Base-by-base conservation (phyloP, 2,329 filamentous ascomycete genomes). In the Pseudopyrenochaeta lycopersici region DNA sequence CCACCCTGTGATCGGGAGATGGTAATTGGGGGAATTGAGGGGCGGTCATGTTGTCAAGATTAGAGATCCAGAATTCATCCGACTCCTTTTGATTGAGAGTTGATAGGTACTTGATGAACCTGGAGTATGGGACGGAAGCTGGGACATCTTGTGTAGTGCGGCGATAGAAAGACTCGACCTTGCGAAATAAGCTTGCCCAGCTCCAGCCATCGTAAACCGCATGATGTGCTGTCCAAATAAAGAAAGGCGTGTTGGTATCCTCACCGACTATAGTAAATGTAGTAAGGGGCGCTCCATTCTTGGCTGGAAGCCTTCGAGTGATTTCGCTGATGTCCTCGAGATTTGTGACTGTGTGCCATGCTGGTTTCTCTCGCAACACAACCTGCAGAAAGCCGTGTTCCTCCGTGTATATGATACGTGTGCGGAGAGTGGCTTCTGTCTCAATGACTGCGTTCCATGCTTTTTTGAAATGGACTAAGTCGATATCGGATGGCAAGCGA, bases 351-450 rank as follows among this genome's bases (percentile, higher is more conserved):
- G 54, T 36, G 5, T 58, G 51, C 71, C 70, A 73, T 15, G 58
- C 31, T 1, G 60, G 52, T 7, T 49, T 49, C 20, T 68, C 65
- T 20, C 60, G 60, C 14, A 73, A 38, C 1, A 73, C 71, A n/a
- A 72, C 66, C 43, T 75, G 72, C 3, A 75, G 12, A 46, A 72
- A 74, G 11, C 71, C 72, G 40, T 54, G 61, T n/a, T 64, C 48
- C 17, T 72, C 68, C 6, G 63, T 67, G 31, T 69, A 68, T 4
- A 74, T 58, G 23, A 75, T 64, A 4, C 81, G 76, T 20, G 81
- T 84, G 17, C 82, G 75, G 7, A 84, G 67, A 29, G 82, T 81
- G 18, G 78, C 75, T 38, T 80, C 71, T 23, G 76, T 70, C 3
- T 73, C 64, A 14, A 81, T 75, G 15, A 79, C 75, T 4, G 67